phyloP scores from a whole-genome alignment of 768 basidiomycete genomes.

The Trametes villosa region DNA sequence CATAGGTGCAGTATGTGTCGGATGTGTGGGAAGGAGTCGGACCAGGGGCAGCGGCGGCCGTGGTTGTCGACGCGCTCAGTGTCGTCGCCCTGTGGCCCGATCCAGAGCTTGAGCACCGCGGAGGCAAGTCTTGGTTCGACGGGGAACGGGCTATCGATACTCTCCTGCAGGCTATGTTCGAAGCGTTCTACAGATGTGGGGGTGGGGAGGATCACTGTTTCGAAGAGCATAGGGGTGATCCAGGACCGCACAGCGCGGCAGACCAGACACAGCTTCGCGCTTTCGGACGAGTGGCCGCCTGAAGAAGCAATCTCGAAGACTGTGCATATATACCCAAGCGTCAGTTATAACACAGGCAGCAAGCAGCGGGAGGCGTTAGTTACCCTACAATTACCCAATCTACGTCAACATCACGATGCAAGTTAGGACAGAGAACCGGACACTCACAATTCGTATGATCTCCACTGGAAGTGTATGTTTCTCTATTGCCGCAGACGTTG shows the following conservation, averaged over 20 bases:
- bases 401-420: not conserved
- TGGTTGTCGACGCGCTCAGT: no score
- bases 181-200: constrained; percentile 13
- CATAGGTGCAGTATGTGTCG: no score
- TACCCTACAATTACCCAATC: not conserved
- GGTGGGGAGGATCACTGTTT: constrained; percentile 17
- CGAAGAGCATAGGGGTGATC: constrained; percentile 19
- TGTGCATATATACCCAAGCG: not conserved
- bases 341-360: not conserved
- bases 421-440: not conserved
- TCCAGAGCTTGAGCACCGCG: no score
- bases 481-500: no score
- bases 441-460: not conserved
- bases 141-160: not conserved
- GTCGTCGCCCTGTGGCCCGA: no score
- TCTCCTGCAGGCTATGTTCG: constrained; percentile 4
- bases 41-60: no score
- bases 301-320: constrained; percentile 11
- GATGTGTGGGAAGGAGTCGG: no score
- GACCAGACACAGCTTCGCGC: constrained; percentile 17
- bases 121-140: not conserved
- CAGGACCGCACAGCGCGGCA: constrained; percentile 13
- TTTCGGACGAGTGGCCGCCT: not conserved
- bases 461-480: not conserved
- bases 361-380: not conserved